Conservation (phyloP, 352 stramenopile genomes). For the Pythium insidiosum region DNA sequence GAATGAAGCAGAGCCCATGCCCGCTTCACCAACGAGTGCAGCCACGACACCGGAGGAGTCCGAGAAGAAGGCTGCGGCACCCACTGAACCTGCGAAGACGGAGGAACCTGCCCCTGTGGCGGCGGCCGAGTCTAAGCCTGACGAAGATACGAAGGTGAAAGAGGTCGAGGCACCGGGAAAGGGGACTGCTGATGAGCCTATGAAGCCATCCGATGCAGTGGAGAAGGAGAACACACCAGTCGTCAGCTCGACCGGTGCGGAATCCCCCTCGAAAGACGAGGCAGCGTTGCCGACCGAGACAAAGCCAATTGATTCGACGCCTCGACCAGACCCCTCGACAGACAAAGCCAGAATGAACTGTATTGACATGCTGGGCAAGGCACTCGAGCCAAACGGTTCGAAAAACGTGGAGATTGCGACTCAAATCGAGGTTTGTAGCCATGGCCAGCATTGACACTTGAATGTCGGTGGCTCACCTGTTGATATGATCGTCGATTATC, state of each 20-base stretch:
- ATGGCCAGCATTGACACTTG: too few species aligned
- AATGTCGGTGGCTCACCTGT: too few species aligned
- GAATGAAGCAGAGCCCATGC: slow-evolving; percentile 33
- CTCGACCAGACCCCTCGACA: slow-evolving; percentile 20
- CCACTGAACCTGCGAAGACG: too few species aligned
- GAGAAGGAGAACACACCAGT: neutral
- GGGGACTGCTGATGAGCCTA: neutral
- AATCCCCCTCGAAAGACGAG: neutral
- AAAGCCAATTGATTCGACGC: slow-evolving; percentile 5
- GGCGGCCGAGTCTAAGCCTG: slow-evolving; percentile 7
- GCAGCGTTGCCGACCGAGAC: neutral
- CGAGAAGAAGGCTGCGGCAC: too few species aligned
- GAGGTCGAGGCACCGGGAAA: neutral
- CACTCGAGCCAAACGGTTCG: slow-evolving; percentile 33
- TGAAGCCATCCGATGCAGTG: neutral
- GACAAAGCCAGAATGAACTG: slow-evolving; percentile 54
- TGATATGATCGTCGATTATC: too few species aligned
- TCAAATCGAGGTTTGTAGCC: slow-evolving; percentile 80
- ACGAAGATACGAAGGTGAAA: slow-evolving; percentile 4
- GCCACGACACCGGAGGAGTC: too few species aligned
- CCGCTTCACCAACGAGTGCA: too few species aligned
- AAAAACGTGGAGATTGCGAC: slow-evolving; percentile 34
- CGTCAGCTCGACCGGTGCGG: neutral
- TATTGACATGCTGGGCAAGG: slow-evolving; percentile 61
- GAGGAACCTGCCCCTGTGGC: slow-evolving; percentile 13